phyloP scores from a whole-genome alignment of 1,284 basidiomycete genomes.

The Sporisorium graminicola region DNA sequence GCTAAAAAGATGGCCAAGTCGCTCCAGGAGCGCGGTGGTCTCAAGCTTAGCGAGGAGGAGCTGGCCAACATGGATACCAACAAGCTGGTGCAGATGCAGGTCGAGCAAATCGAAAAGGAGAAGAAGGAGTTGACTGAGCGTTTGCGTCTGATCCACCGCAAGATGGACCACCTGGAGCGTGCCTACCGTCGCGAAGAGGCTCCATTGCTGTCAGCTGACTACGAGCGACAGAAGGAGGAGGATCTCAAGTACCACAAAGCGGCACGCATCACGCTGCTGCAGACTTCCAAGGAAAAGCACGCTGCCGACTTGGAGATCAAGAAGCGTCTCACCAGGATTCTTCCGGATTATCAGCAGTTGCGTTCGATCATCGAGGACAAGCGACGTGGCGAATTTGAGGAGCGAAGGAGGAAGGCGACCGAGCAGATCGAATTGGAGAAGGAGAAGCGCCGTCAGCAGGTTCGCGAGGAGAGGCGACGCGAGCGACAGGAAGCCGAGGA shows the following conservation, averaged over 20 bases:
- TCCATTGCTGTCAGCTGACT: slow-evolving; percentile 87
- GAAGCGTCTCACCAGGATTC: slow-evolving; percentile 80
- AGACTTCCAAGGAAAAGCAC: slow-evolving; percentile 77
- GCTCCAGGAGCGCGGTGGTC: slow-evolving; percentile 83
- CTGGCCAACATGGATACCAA: slow-evolving; percentile 85
- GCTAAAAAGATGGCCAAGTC: slow-evolving; percentile 90
- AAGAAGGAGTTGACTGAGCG: slow-evolving; percentile 89
- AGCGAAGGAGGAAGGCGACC: slow-evolving; percentile 76
- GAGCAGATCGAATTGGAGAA: slow-evolving; percentile 89
- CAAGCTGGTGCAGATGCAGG: slow-evolving; percentile 87
- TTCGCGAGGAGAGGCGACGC: slow-evolving; percentile 45
- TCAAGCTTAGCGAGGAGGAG: slow-evolving; percentile 87
- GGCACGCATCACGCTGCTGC: slow-evolving; percentile 71
- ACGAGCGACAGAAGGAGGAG: slow-evolving; percentile 83
- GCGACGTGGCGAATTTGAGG: slow-evolving; percentile 80
- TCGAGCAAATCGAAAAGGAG: slow-evolving; percentile 86
- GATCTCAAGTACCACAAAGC: slow-evolving; percentile 77
- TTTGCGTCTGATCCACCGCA: slow-evolving; percentile 86
- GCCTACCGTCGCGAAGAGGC: slow-evolving; percentile 95
- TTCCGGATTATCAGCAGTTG: slow-evolving; percentile 79
- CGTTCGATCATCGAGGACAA: slow-evolving; percentile 76
- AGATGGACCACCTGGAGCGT: slow-evolving; percentile 94
- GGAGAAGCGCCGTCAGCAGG: slow-evolving; percentile 74
- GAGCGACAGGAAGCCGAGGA: slow-evolving; percentile 59
- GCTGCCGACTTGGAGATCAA: slow-evolving; percentile 82